Conservation (phyloP, 2,329 filamentous ascomycete species). For the Talaromyces pinophilus region DNA sequence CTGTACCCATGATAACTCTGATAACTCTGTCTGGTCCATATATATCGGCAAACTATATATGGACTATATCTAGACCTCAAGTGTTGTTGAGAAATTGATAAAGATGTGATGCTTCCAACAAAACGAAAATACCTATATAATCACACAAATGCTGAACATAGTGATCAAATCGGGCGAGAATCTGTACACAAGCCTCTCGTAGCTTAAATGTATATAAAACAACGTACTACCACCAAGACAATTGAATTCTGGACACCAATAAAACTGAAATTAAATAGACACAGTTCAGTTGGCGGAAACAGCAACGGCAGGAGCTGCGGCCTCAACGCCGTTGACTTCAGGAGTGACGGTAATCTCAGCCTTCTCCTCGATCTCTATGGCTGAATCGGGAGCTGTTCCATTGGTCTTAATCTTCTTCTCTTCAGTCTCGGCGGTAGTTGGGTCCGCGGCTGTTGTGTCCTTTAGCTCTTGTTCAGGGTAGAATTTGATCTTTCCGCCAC, state of each 20-base stretch:
- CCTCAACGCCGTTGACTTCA: background rate
- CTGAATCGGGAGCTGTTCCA: background rate
- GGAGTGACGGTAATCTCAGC: background rate
- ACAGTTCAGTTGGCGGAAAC: conserved; percentile 9
- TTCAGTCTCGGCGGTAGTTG: background rate
- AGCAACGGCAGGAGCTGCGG: conserved; percentile 13
- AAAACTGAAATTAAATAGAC: background rate
- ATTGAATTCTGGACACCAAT: background rate
- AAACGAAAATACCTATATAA: conserved; percentile 3
- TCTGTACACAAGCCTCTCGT: background rate
- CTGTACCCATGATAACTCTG: background rate
- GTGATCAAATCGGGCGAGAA: background rate
- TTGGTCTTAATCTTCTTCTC: conserved; percentile 3
- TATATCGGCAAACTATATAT: background rate
- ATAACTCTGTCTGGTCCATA: background rate
- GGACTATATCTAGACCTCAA: background rate
- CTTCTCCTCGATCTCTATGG: conserved; percentile 5
- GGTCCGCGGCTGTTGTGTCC: background rate
- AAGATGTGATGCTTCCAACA: background rate
- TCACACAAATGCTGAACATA: conserved; percentile 1
- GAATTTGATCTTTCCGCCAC: conserved; percentile 69
- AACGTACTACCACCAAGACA: background rate
- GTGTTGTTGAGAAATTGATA: background rate
- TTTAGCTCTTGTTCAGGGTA: conserved; percentile 52
- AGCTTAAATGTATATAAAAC: background rate